These are phyloP conservation scores for Coprinopsis cinerea DNA, from an alignment of 768 basidiomycete species.

Conservation along the genomic window DNA sequence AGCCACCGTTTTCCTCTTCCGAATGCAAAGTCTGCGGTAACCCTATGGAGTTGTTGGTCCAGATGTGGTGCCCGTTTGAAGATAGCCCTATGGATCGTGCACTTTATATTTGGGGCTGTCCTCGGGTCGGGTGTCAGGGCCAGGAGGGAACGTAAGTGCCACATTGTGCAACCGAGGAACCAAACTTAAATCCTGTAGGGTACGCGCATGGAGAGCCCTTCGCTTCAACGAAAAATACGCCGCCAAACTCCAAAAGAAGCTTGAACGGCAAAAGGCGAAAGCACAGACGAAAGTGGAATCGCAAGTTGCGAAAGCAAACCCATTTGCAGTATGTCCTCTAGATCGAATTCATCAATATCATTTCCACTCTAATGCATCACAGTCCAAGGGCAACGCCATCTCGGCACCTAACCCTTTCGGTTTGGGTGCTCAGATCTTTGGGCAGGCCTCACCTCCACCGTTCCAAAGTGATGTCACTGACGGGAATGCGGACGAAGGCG, in stretches of 20 bases:
- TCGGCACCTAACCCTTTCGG: slow-evolving; percentile 37
- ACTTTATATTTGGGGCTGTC: slow-evolving; percentile 82
- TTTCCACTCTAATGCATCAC: not conserved
- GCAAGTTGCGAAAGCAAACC: slow-evolving; percentile 41
- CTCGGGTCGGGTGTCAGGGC: slow-evolving; percentile 62
- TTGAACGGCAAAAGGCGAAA: slow-evolving; percentile 32
- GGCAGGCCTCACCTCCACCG: slow-evolving; percentile 19
- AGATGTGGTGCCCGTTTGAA: slow-evolving; percentile 89
- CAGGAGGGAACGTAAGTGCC: slow-evolving; percentile 68
- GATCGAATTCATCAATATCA: not conserved
- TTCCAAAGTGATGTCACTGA: slow-evolving; percentile 3
- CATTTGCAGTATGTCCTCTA: slow-evolving; percentile 54
- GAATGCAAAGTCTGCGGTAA: slow-evolving; percentile 65
- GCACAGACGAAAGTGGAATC: slow-evolving; percentile 23
- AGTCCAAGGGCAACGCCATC: slow-evolving; percentile 12
- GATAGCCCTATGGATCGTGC: slow-evolving; percentile 80
- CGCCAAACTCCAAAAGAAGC: slow-evolving; percentile 57
- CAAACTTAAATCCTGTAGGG: slow-evolving; percentile 32
- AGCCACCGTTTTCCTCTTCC: slow-evolving; percentile 58
- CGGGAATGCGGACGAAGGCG: slow-evolving; percentile 23
- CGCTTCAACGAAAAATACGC: slow-evolving; percentile 73
- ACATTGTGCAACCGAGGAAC: slow-evolving; percentile 1
- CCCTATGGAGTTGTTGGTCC: slow-evolving; percentile 78
- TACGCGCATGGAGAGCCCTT: slow-evolving; percentile 78
- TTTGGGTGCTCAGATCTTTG: slow-evolving; percentile 66